Conservation (phyloP, 176 grass and related monocot species). For the Carex cristatella region DNA sequence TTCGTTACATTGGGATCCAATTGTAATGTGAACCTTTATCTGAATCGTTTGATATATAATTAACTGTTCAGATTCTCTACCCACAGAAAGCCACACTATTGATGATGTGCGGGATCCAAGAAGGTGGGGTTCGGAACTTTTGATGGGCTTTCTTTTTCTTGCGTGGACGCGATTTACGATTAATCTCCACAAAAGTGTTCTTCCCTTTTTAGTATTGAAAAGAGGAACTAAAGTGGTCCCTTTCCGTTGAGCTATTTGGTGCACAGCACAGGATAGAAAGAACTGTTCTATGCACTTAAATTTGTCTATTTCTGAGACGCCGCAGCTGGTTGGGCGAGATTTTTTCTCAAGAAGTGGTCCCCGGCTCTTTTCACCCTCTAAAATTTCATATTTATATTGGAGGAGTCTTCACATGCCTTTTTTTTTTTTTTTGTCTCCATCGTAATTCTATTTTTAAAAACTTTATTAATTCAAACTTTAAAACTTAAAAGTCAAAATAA, state of each 20-base stretch:
- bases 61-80: background rate
- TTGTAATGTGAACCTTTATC: background rate
- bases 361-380: background rate
- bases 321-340: background rate
- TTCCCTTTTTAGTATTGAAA: background rate
- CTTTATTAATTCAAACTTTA: too few species aligned
- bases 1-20: background rate
- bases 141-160: background rate
- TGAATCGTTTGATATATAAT: background rate
- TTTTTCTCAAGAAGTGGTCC: background rate
- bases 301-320: background rate
- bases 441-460: too few species aligned
- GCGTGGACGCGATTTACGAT: slow-evolving; percentile 12
- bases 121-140: background rate
- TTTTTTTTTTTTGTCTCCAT: too few species aligned
- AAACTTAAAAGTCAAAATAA: too few species aligned
- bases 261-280: background rate
- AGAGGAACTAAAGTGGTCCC: background rate
- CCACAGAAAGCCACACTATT: background rate
- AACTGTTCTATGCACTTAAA: slow-evolving; percentile 2
- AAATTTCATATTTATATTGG: background rate
- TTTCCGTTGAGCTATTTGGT: background rate
- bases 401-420: too few species aligned
- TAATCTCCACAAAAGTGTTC: background rate
- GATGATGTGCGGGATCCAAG: background rate